These are phyloP conservation scores for Hippophae gyantsensis DNA, from an alignment of 306 rosid species.

Conservation along the genomic window DNA sequence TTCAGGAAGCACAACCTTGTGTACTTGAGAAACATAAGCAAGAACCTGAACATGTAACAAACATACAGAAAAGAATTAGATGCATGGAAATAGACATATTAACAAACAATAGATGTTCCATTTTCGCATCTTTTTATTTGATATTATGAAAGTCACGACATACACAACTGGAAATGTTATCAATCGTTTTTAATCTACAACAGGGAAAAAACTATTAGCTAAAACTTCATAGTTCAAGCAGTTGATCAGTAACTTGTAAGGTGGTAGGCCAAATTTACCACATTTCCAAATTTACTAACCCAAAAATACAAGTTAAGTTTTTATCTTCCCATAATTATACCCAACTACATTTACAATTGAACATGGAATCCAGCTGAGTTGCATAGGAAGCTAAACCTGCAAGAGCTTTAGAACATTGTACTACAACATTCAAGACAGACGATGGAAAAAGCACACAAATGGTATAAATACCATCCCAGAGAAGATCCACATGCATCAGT, in stretches of 20 bases:
- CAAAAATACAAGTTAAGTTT: background rate
- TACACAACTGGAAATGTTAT: background rate
- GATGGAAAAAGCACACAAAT: background rate
- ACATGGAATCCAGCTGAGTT: background rate
- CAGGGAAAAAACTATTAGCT: background rate
- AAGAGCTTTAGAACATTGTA: background rate
- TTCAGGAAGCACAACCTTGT: slow-evolving; percentile 65
- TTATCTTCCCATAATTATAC: background rate
- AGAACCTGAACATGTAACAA: slow-evolving; percentile 46
- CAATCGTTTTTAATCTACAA: background rate
- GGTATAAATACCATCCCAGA: slow-evolving; percentile 1
- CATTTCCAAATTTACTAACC: background rate
- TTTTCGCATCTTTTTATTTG: background rate
- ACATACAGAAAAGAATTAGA: slow-evolving; percentile 7
- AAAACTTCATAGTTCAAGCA: background rate
- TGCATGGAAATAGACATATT: slow-evolving; percentile 5
- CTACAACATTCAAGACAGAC: background rate
- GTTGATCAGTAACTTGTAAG: background rate
- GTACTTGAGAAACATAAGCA: slow-evolving; percentile 97
- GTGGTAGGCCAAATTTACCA: background rate
- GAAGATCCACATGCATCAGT: background rate
- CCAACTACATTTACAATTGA: background rate
- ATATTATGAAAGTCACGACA: too few species aligned
- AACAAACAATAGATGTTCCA: background rate
- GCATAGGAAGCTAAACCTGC: background rate